Base-by-base conservation (phyloP, 495 filamentous ascomycete genomes). In the Thozetella sp. region DNA sequence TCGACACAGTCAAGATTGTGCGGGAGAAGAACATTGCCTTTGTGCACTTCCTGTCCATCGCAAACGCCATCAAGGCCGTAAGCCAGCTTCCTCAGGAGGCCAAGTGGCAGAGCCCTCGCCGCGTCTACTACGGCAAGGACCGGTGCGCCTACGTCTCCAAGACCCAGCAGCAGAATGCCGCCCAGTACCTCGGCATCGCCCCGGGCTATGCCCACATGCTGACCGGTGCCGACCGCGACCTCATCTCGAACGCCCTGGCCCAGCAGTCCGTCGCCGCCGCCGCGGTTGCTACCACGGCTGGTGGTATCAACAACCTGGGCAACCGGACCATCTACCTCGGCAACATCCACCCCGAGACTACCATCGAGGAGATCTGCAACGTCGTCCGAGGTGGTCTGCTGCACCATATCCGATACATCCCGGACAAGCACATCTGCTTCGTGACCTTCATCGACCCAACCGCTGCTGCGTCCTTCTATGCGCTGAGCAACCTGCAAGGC, bases 381-480 rank as follows among this genome's bases (percentile, higher is more conserved):
- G 93, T 97, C 51, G 93, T 97, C 25, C 88, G 93, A 53, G 93
- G 93, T 46, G 93, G 93, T 61, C 80, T 97, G 59, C 80, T 99
- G 67, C 95, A 99, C 72, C 95, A 99, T 73, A 95, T 99, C 74
- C 92, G 95, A 55, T 99, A 97, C 76, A 99, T 99, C 65, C 96
- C 95, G 24, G 95, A 99, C 79, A 99, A 99, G 83, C 95, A 99
- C 75, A 99, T 98, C 66, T 99, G 95, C 81, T 99, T 99, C 65
- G 95, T 99, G 40, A 99, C 95, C 1, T 99, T 99, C 78, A 98
- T 99, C 72, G 95, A 99, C 74, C 95, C 95, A 30, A 99, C 96
- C 19, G 95, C 95, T 9, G 96, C 95, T 15, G 95, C 95, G 53
- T 97, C 93, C 2, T 99, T 99, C 80, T 99, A 97, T 71, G 96